Conservation (phyloP, 2,329 filamentous ascomycete species). For the Fusarium mundagurra region DNA sequence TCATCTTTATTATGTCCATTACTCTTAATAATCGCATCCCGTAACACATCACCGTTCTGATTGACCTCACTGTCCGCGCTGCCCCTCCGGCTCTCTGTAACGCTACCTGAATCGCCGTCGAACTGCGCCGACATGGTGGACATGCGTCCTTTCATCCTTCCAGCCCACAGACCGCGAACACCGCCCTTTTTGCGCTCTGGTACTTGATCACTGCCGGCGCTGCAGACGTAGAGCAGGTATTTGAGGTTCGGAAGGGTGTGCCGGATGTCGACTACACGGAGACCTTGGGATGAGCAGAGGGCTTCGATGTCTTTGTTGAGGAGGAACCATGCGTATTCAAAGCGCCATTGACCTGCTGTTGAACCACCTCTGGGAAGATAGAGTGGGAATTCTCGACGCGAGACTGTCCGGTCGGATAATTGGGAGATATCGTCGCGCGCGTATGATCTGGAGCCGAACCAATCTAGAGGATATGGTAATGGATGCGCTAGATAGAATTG, state of each 20-base stretch:
- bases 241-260: constrained; percentile 94
- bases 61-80: constrained; percentile 56
- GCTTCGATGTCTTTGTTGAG: constrained; percentile 93
- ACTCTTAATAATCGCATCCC: constrained; percentile 47
- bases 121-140: constrained; percentile 43
- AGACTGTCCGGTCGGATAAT: constrained; percentile 55
- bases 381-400: constrained; percentile 80
- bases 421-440: constrained; percentile 79
- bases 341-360: constrained; percentile 81
- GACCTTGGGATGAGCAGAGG: constrained; percentile 70
- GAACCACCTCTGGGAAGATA: constrained; percentile 71
- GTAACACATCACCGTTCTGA: constrained; percentile 55
- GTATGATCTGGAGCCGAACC: constrained; percentile 77
- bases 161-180: constrained; percentile 66
- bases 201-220: constrained; percentile 75
- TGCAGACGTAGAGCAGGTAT: constrained; percentile 89
- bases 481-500: constrained; percentile 84
- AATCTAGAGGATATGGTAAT: constrained; percentile 81
- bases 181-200: constrained; percentile 70
- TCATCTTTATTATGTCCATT: constrained; percentile 34
- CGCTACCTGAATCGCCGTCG: constrained; percentile 53
- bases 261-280: constrained; percentile 87
- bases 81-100: constrained; percentile 53
- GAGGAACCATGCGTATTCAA: constrained; percentile 96
- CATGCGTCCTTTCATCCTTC: constrained; percentile 54